These are phyloP conservation scores for Prunus persica DNA, from an alignment of 306 rosid genomes.

Conservation along the genomic window DNA sequence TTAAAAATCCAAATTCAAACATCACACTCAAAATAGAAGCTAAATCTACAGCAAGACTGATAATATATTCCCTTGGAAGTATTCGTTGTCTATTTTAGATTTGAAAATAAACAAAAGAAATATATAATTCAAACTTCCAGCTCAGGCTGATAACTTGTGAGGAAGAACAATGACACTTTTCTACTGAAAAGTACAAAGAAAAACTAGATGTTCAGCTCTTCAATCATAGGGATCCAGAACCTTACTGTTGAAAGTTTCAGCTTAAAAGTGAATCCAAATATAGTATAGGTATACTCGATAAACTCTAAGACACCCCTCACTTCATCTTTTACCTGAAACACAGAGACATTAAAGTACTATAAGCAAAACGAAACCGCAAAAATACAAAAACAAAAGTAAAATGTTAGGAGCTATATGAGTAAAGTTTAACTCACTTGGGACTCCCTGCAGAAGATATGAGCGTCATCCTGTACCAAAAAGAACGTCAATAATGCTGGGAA, in stretches of 20 bases:
- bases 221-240: slow-evolving; percentile 8
- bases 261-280: slow-evolving; percentile 88
- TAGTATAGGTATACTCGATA: slow-evolving; percentile 53
- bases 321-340: slow-evolving; percentile 78
- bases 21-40: not conserved
- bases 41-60: not conserved
- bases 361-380: not conserved
- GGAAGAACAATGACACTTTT: not conserved
- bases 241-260: slow-evolving; percentile 89
- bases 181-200: not conserved
- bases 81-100: not conserved
- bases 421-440: slow-evolving; percentile 61
- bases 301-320: slow-evolving; percentile 69
- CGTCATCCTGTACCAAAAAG: slow-evolving; percentile 67
- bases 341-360: not conserved
- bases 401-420: not conserved
- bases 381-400: not conserved
- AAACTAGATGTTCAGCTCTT: not conserved
- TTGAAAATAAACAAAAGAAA: not conserved
- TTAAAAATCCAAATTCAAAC: too few species aligned
- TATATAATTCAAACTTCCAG: not conserved
- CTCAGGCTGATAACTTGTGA: not conserved
- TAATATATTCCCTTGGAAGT: not conserved
- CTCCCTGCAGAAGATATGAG: slow-evolving; percentile 92
- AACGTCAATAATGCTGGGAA: not conserved